Percentiles rank a stretch among this genome's conserved stretches.
phyloP scores from a whole-genome alignment of 1,139 yeast species.

The Yamadazyma siamensis region DNA sequence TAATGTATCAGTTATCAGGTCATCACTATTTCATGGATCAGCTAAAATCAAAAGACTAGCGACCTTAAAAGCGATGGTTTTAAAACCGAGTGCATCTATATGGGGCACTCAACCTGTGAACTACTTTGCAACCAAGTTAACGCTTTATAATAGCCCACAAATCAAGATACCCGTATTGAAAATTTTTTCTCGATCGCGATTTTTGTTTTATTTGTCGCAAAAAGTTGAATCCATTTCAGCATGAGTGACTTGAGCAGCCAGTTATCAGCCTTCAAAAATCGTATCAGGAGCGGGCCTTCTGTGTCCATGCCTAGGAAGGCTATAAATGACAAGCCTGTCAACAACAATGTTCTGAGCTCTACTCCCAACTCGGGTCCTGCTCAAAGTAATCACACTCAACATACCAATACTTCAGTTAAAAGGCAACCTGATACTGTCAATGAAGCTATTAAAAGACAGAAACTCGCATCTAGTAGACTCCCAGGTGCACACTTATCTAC shows the following conservation, averaged over 20 bases:
- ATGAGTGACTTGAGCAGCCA: constrained; percentile 25
- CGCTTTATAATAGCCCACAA: constrained; percentile 8
- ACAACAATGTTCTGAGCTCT: too few species aligned
- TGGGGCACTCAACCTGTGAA: constrained; percentile 9
- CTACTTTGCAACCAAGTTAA: constrained; percentile 8
- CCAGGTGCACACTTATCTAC: constrained; percentile 71
- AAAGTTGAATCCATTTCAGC: not conserved
- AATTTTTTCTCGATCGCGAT: constrained; percentile 3
- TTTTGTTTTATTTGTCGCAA: too few species aligned
- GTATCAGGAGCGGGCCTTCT: constrained; percentile 47
- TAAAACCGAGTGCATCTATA: constrained; percentile 35
- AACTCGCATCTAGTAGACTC: constrained; percentile 22
- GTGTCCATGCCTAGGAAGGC: constrained; percentile 17
- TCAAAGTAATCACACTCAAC: not conserved
- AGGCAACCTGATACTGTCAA: constrained; percentile 26
- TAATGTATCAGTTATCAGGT: constrained; percentile 81
- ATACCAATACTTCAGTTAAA: constrained; percentile 6
- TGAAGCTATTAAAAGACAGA: constrained; percentile 39
- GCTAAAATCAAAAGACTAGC: constrained; percentile 39
- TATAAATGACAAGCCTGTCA: constrained; percentile 12
- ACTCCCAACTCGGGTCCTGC: constrained; percentile 1
- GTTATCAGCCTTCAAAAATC: constrained; percentile 46
- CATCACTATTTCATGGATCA: constrained; percentile 76
- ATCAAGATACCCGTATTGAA: constrained; percentile 5
- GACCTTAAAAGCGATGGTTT: constrained; percentile 96